phyloP scores from a whole-genome alignment of 257 asterid genomes.

The Parsonsia alboflavescens region DNA sequence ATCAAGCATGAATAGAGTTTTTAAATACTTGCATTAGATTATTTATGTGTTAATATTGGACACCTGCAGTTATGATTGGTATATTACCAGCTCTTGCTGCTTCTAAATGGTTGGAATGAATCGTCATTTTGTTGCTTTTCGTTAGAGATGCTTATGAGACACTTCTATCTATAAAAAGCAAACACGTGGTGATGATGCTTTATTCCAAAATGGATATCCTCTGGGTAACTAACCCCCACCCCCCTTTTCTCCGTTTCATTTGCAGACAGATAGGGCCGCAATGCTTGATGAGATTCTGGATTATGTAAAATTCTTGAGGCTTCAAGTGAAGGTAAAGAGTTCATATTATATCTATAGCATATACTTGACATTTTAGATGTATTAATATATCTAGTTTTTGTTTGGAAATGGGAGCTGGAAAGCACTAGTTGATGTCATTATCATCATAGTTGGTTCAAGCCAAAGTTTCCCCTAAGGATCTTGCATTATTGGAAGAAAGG shows the following conservation, averaged over 20 bases:
- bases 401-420: neutral
- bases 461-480: neutral
- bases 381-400: neutral
- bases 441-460: neutral
- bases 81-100: neutral
- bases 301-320: conserved; percentile 83
- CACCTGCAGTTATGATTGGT: neutral
- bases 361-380: neutral
- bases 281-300: conserved; percentile 92
- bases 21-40: neutral
- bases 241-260: conserved; percentile 3
- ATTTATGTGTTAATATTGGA: neutral
- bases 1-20: neutral
- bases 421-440: neutral
- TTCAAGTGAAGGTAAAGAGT: conserved; percentile 76
- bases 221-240: neutral
- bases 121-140: neutral
- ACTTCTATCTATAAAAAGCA: neutral
- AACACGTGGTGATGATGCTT: neutral
- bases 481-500: neutral
- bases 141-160: neutral
- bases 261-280: conserved; percentile 83
- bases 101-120: neutral
- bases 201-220: neutral
- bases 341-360: neutral